Evolutionary conservation across 768 basidiomycete genomes (phyloP).

Genomic region (Polyporus arcularius): DNA sequence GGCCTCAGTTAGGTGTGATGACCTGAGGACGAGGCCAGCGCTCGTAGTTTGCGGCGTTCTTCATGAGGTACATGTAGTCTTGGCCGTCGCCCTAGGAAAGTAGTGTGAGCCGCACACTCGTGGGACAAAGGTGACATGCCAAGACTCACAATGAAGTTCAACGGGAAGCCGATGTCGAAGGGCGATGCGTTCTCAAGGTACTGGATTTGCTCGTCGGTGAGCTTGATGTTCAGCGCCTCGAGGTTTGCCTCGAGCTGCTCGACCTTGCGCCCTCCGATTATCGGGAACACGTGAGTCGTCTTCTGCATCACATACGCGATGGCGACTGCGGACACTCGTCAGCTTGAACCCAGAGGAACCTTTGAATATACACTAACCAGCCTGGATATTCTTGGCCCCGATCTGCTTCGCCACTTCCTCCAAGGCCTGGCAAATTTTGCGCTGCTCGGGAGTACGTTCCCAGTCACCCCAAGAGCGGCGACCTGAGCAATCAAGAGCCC

Average conservation of each 20-base stretch:
- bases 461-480: constrained; percentile 33
- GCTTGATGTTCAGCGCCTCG: constrained; percentile 47
- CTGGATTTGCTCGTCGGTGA: constrained; percentile 46
- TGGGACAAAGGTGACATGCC: no score
- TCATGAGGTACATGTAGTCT: no score
- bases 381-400: constrained; percentile 32
- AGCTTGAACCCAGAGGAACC: not conserved
- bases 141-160: constrained; percentile 22
- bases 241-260: constrained; percentile 52
- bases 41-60: no score
- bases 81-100: no score
- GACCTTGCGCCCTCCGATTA: constrained; percentile 52
- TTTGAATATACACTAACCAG: not conserved
- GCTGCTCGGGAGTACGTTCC: constrained; percentile 48
- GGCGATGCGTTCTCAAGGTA: constrained; percentile 43
- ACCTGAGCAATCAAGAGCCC: not conserved
- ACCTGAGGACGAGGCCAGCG: not conserved
- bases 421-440: constrained; percentile 42
- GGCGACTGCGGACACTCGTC: constrained; percentile 34
- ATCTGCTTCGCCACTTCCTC: constrained; percentile 54
- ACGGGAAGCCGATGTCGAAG: constrained; percentile 50
- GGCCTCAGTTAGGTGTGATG: no score
- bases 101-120: no score
- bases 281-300: constrained; percentile 40
- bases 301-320: constrained; percentile 59